Conservation (phyloP, 495 filamentous ascomycete species). For the Penicilliopsis zonata region DNA sequence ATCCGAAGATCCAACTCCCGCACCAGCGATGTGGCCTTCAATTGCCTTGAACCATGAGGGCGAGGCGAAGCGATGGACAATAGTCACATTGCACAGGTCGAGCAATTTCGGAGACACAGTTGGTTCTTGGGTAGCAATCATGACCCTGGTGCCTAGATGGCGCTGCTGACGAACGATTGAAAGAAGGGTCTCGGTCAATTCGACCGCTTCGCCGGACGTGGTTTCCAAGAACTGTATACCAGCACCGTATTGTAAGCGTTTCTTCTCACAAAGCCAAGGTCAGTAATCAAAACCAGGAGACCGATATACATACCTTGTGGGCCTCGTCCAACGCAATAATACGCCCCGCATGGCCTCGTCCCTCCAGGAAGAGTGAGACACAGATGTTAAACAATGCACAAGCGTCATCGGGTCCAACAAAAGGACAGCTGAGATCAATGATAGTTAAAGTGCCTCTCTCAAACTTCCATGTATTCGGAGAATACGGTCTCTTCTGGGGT, state of each 20-base stretch:
- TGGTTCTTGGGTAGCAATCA: slow-evolving; percentile 73
- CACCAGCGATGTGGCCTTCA: slow-evolving; percentile 47
- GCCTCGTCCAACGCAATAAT: slow-evolving; percentile 50
- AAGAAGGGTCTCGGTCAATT: slow-evolving; percentile 52
- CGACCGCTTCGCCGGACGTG: slow-evolving; percentile 22
- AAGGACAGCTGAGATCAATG: slow-evolving; percentile 64
- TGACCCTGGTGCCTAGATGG: slow-evolving; percentile 49
- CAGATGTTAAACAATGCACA: slow-evolving; percentile 62
- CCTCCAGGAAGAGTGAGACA: slow-evolving; percentile 47
- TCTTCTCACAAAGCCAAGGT: no score
- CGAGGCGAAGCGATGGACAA: slow-evolving; percentile 64
- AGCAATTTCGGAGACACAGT: slow-evolving; percentile 58
- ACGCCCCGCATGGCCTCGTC: slow-evolving; percentile 19
- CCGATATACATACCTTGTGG: slow-evolving; percentile 33
- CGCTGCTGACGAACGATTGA: slow-evolving; percentile 57
- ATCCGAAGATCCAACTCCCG: slow-evolving; percentile 6
- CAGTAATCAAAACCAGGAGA: no score
- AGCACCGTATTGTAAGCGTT: no score
- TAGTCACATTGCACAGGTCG: slow-evolving; percentile 58
- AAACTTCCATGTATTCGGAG: slow-evolving; percentile 9
- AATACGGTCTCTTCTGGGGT: slow-evolving; percentile 2
- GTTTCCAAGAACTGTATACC: slow-evolving; percentile 33
- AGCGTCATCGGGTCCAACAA: slow-evolving; percentile 50
- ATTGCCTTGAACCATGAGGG: slow-evolving; percentile 57
- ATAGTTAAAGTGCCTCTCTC: slow-evolving; percentile 49